These are phyloP conservation scores for Colletotrichum tabaci DNA, from an alignment of 2,329 filamentous ascomycete species.

Conservation along the genomic window DNA sequence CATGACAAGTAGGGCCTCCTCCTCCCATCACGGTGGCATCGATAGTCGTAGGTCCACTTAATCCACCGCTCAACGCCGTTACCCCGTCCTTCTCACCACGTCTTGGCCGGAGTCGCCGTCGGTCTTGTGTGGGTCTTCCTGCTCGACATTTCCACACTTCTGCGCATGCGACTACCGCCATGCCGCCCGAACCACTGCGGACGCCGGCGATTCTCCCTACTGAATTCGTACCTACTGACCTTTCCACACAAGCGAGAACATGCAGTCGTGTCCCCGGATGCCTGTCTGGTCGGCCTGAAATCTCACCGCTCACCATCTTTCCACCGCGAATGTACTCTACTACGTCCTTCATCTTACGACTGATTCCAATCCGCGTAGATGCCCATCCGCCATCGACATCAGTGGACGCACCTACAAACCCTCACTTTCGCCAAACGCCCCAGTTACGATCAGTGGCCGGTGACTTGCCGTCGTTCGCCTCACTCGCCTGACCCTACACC, in stretches of 20 bases:
- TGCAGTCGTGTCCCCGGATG: slow-evolving; percentile 24
- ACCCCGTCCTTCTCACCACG: slow-evolving; percentile 33
- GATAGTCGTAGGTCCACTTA: slow-evolving; percentile 26
- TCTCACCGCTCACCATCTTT: slow-evolving; percentile 20
- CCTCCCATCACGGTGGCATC: slow-evolving; percentile 32
- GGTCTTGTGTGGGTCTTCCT: slow-evolving; percentile 34
- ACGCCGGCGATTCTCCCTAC: slow-evolving; percentile 17
- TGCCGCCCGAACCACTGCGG: slow-evolving; percentile 23
- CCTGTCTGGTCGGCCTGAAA: slow-evolving; percentile 26
- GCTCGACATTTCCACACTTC: slow-evolving; percentile 31
- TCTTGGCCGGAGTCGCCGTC: slow-evolving; percentile 41
- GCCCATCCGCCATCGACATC: slow-evolving; percentile 18
- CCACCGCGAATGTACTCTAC: slow-evolving; percentile 18
- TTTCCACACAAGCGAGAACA: slow-evolving; percentile 5
- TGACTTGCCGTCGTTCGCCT: slow-evolving; percentile 3
- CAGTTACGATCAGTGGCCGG: slow-evolving; percentile 19
- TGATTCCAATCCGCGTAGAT: slow-evolving; percentile 1
- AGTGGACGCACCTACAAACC: slow-evolving; percentile 5
- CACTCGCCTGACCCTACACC: slow-evolving; percentile 23
- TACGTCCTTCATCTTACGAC: slow-evolving; percentile 25
- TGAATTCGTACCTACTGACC: background rate
- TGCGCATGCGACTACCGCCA: slow-evolving; percentile 33
- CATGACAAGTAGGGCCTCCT: slow-evolving; percentile 10
- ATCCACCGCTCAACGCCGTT: slow-evolving; percentile 40
- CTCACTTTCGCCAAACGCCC: slow-evolving; percentile 7